These are phyloP conservation scores for Neurospora sp. DNA, from an alignment of 495 filamentous ascomycete genomes.

Conservation along the genomic window DNA sequence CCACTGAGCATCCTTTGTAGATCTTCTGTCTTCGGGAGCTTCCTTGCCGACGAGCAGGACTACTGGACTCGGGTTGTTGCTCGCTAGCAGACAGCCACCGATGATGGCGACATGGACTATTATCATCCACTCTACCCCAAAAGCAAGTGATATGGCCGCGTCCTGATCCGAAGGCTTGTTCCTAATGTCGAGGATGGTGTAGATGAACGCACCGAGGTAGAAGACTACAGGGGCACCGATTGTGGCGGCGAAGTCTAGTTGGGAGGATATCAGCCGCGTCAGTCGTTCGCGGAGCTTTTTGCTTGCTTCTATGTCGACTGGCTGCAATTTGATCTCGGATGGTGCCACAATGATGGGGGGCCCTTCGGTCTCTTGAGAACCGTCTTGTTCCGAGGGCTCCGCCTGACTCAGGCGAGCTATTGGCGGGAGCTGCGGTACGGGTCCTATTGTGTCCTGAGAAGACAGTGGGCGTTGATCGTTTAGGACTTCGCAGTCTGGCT, in stretches of 20 bases:
- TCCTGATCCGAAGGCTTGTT: conserved; percentile 31
- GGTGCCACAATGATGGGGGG: neutral
- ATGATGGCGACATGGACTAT: conserved; percentile 8
- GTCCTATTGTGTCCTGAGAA: neutral
- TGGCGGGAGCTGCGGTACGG: neutral
- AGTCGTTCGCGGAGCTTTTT: neutral
- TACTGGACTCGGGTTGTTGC: conserved; percentile 4
- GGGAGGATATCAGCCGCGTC: neutral
- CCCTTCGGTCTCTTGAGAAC: neutral
- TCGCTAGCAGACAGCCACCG: conserved; percentile 1
- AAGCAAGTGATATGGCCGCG: conserved; percentile 33
- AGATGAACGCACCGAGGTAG: conserved; percentile 35
- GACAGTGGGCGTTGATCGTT: neutral
- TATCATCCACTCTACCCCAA: conserved; percentile 30
- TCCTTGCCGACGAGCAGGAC: neutral
- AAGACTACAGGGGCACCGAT: conserved; percentile 39
- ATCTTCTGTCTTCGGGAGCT: neutral
- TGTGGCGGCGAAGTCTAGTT: conserved; percentile 31
- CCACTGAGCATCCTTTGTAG: neutral
- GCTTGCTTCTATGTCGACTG: neutral
- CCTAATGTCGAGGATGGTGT: conserved; percentile 26
- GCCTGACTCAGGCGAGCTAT: neutral
- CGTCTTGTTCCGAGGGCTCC: neutral
- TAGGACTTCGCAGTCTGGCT: neutral
- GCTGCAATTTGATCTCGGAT: neutral